Base-by-base conservation (phyloP, 768 basidiomycete genomes). In the Amanita molliuscula region DNA sequence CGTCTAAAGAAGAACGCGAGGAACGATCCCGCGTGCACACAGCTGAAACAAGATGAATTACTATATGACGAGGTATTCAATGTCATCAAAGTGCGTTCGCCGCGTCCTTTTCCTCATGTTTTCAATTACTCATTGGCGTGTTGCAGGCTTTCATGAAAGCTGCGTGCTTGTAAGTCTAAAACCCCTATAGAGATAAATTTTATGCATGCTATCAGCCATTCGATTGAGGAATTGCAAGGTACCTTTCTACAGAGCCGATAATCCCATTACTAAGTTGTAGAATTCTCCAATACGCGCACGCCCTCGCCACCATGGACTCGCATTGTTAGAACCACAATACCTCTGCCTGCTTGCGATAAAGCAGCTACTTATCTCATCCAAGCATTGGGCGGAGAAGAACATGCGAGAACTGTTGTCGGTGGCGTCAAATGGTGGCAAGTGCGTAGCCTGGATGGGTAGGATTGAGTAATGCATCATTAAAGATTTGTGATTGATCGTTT, bases 361-460 rank as follows among this genome's bases (percentile, higher is more conserved):
- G 88, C 91, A 2, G 88, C 92, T 4, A 62, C 64, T 1, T 65
- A 80, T 55, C 73, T 97, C 42, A 81, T 93, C 50, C 69, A 78
- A 53, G 89, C 81, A 3, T 71, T 96, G 6, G 92, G 93, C 1
- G 93, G 94, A n/a, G 84, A 87, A 58, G 77, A 85, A 35, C 72
- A 77, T 11, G 78, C 75, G 43, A 76, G 79, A 54, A 74, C 74
- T 35, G 61, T 90, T 26, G 82, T 92, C 3, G 95, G 95, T 9
- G 95, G 95, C 1, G 78, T 81, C 4, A 93, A 94, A 62, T 98
- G 95, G 93, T 98, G 95, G 95, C 94, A 96, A 65, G 91, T 94
- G 29, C 82, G 94, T 36, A 84, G 86, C 16, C 61, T 91, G 41
- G 67, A 77, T 47, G 93, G 92, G 92, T 80, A 58, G 58, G 64